Conservation (phyloP, 2,329 filamentous ascomycete species). For the Pseudocercospora fuligena region DNA sequence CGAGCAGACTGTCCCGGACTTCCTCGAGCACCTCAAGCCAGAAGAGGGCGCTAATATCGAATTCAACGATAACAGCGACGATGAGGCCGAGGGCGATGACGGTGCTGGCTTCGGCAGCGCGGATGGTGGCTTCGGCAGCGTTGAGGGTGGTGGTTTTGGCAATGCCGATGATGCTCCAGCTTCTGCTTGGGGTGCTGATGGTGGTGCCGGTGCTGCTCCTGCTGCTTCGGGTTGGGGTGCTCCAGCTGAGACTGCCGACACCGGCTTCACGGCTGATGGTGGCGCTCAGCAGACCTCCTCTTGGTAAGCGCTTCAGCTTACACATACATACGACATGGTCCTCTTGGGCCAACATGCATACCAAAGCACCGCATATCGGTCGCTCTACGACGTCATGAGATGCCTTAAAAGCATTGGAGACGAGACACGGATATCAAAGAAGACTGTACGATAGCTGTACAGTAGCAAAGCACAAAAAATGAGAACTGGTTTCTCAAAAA, state of each 20-base stretch:
- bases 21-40: conserved; percentile 69
- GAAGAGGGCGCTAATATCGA: conserved; percentile 55
- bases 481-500: conserved; percentile 9
- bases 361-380: background rate
- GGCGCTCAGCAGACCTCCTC: conserved; percentile 12
- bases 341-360: background rate
- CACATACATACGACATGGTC: conserved; percentile 1
- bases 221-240: conserved; percentile 12
- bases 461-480: background rate
- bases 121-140: conserved; percentile 16
- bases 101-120: conserved; percentile 23
- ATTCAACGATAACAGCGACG: conserved; percentile 61
- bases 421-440: background rate
- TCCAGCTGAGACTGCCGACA: conserved; percentile 20
- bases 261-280: conserved; percentile 29
- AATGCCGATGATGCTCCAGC: conserved; percentile 17
- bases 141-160: conserved; percentile 25
- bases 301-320: conserved; percentile 23
- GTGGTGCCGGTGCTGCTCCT: conserved; percentile 8
- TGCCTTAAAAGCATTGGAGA: background rate
- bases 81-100: conserved; percentile 39
- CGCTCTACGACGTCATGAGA: background rate
- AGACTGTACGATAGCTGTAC: conserved; percentile 8
- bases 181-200: conserved; percentile 9
- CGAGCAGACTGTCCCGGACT: conserved; percentile 78